Base-by-base conservation (phyloP, 169 alveolate genomes). In the Nephromyces sp. region DNA sequence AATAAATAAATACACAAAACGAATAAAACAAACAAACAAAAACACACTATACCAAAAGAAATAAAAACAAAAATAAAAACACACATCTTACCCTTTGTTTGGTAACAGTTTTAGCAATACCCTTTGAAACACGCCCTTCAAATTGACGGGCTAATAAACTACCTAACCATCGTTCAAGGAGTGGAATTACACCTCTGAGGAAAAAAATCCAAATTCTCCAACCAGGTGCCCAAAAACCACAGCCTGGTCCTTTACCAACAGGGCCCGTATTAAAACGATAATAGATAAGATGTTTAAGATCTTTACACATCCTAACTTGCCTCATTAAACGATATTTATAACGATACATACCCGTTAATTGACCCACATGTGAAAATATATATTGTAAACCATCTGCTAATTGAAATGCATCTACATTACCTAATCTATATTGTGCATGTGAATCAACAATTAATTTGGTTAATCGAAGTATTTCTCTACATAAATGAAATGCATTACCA, bases 181-280 rank as follows among this genome's bases (percentile, higher is more conserved):
- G 84, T 1, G 99, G 99, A 72, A 97, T 91, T 6, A 98, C 81
- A 84, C 99, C 97, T 92, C 97, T 82, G 88, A 90, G 85, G 92
- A 98, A 93, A 89, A 97, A 98, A 61, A 97, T 88, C 99, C 99
- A 98, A 32, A 98, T 98, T 67, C 99, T 92, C 99, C 99, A 98
- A 67, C 97, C 94, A 0, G 99, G 72, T 88, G 89, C 98, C 99
- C 99, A 98, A 80, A 98, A 95, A 1, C 99, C 99, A 65, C 97
- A 95, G 52, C 99, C 99, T 8, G 99, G 99, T 0, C 99, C 99
- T 85, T 98, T 97, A n/a, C 99, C 99, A 24, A 98, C 99, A 2
- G 99, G 98, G 0, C 99, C 99, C 2, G 99, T 96, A 81, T 98
- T 97, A 82, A 98, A 98, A 68, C 99, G 88, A 91, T 98, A 96